Evolutionary conservation across 805 yeast species (phyloP).

Genomic region (Yarrowia osloensis): DNA sequence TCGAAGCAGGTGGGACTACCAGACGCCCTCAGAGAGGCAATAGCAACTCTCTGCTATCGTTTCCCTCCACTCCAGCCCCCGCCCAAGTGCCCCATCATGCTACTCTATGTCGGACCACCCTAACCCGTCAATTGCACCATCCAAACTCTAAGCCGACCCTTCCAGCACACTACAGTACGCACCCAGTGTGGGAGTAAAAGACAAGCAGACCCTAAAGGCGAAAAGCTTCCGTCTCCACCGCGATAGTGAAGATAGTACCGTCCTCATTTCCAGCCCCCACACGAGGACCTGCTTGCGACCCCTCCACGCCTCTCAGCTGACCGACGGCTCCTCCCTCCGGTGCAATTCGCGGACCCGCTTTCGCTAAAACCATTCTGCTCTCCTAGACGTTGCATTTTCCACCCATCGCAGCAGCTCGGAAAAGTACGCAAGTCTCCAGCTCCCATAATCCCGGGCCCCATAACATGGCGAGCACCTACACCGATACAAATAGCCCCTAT

Average conservation of each 20-base stretch:
- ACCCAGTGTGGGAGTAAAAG: neutral
- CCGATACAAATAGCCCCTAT: conserved; percentile 18
- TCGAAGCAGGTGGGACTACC: too few species aligned
- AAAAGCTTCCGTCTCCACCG: conserved; percentile 31
- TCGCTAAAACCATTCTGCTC: neutral
- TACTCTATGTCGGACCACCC: neutral
- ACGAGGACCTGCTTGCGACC: neutral
- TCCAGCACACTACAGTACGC: conserved; percentile 3
- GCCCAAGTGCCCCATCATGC: neutral
- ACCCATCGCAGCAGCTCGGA: neutral
- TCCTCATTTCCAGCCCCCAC: neutral
- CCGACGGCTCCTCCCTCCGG: neutral
- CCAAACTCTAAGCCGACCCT: conserved; percentile 2
- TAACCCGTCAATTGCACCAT: conserved; percentile 29
- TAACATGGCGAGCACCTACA: conserved; percentile 30
- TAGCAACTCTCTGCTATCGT: too few species aligned
- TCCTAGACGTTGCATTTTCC: neutral
- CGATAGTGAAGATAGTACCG: conserved; percentile 20
- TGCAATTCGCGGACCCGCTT: conserved; percentile 1
- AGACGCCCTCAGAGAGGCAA: too few species aligned
- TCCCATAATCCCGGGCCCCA: conserved; percentile 24
- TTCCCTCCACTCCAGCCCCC: too few species aligned
- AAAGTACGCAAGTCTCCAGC: conserved; percentile 14
- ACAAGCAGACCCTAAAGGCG: conserved; percentile 24
- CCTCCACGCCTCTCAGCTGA: neutral